These are phyloP conservation scores for Psilocybe sp. DNA, from an alignment of 768 basidiomycete genomes.

Conservation along the genomic window DNA sequence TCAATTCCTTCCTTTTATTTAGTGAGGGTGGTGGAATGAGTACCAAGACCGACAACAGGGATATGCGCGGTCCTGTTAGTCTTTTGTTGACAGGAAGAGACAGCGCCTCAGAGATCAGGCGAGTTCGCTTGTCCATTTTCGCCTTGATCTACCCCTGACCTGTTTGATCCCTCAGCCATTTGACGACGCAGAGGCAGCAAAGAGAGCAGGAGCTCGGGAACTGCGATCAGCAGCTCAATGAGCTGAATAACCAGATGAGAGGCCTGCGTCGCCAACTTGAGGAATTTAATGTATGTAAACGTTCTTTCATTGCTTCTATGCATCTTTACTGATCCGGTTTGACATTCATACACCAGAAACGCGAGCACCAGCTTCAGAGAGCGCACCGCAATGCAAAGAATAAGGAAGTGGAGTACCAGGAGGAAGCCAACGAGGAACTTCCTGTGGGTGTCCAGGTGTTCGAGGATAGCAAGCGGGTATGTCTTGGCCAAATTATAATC, in stretches of 20 bases:
- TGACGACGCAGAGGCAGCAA: conserved; percentile 33
- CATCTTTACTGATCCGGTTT: background rate
- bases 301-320: background rate
- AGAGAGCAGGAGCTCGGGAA: conserved; percentile 35
- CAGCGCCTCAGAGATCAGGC: conserved; percentile 47
- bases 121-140: conserved; percentile 29
- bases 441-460: conserved; percentile 61
- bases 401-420: conserved; percentile 40
- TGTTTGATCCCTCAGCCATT: conserved; percentile 36
- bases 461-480: conserved; percentile 51
- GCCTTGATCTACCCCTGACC: background rate
- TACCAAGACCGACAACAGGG: conserved; percentile 28
- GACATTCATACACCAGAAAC: conserved; percentile 15
- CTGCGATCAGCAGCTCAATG: conserved; percentile 21
- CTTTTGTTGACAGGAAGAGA: conserved; percentile 56
- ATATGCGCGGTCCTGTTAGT: conserved; percentile 32
- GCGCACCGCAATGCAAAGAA: conserved; percentile 29
- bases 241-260: conserved; percentile 26
- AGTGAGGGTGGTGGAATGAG: conserved; percentile 73
- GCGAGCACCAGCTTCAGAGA: conserved; percentile 25
- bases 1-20: background rate
- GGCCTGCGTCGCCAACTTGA: conserved; percentile 25
- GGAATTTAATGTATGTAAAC: conserved; percentile 29
- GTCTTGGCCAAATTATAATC: conserved; percentile 9
- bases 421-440: conserved; percentile 67